phyloP scores from a whole-genome alignment of 2,329 filamentous ascomycete species.

The Nemania sp. region DNA sequence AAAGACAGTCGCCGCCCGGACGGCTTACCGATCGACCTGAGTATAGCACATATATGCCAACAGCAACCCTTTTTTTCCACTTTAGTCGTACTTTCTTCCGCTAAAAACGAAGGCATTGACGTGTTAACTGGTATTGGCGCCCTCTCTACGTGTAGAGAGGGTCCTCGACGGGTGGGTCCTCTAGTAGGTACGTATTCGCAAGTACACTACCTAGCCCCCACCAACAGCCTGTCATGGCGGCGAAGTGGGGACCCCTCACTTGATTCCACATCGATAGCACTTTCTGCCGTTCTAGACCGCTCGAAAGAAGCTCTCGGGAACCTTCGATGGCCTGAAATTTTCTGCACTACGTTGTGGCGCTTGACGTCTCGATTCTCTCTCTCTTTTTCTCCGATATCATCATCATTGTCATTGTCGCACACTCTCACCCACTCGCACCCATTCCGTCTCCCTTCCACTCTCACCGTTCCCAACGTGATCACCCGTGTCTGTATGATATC shows the following conservation, averaged over 20 bases:
- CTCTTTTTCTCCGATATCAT: not conserved
- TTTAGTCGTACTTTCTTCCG: too few species aligned
- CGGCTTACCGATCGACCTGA: too few species aligned
- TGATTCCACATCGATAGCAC: conserved; percentile 22
- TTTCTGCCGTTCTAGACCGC: conserved; percentile 37
- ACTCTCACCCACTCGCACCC: conserved; percentile 31
- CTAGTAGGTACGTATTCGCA: too few species aligned
- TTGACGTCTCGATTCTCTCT: conserved; percentile 28
- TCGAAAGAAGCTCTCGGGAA: conserved; percentile 39
- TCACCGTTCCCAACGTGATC: conserved; percentile 29
- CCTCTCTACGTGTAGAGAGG: too few species aligned
- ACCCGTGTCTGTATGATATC: conserved; percentile 35
- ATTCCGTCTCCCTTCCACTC: conserved; percentile 21
- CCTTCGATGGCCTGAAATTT: conserved; percentile 35
- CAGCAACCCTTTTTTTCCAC: too few species aligned
- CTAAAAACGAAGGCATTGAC: too few species aligned
- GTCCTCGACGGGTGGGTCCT: too few species aligned
- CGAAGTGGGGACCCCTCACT: not conserved
- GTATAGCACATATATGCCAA: too few species aligned
- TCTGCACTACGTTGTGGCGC: conserved; percentile 34
- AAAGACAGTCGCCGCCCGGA: too few species aligned
- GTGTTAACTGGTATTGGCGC: too few species aligned
- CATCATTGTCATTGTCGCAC: conserved; percentile 27
- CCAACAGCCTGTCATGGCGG: too few species aligned
- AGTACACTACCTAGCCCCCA: too few species aligned